These are phyloP conservation scores for Mucor velutinosus DNA, from an alignment of 371 early-diverging fungal species.

Conservation along the genomic window DNA sequence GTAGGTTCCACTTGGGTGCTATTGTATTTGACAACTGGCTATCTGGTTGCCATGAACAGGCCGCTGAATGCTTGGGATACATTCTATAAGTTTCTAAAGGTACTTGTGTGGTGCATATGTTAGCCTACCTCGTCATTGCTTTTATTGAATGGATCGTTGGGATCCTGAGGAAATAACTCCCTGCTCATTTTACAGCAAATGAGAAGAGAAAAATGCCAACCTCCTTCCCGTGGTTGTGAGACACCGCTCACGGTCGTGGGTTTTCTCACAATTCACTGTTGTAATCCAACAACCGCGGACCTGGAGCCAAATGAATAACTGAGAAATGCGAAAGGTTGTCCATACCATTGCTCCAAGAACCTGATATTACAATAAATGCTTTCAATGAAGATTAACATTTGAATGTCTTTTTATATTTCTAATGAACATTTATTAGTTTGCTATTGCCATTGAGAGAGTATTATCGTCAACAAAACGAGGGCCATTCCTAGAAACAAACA, in stretches of 20 bases:
- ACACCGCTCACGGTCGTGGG: not conserved
- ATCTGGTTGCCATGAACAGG: not conserved
- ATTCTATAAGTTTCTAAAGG: not conserved
- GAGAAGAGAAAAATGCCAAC: not conserved
- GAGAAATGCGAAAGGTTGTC: no score
- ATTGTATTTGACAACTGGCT: not conserved
- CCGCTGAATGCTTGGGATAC: not conserved
- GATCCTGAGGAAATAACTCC: not conserved
- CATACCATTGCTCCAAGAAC: no score
- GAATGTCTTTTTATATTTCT: not conserved
- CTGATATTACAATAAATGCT: no score
- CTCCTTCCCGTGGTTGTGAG: not conserved
- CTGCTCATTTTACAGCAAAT: not conserved
- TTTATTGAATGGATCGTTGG: slow-evolving; percentile 7
- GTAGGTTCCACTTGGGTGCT: not conserved
- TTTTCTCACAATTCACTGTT: not conserved
- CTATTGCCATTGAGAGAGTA: no score
- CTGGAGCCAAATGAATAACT: not conserved
- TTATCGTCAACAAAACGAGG: no score
- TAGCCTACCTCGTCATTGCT: not conserved
- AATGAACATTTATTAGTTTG: no score
- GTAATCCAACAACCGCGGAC: not conserved
- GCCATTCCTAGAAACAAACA: no score
- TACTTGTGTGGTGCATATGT: not conserved
- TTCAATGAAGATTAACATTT: not conserved